phyloP scores from a whole-genome alignment of 208 protist genomes.

The Porcisia deanei region DNA sequence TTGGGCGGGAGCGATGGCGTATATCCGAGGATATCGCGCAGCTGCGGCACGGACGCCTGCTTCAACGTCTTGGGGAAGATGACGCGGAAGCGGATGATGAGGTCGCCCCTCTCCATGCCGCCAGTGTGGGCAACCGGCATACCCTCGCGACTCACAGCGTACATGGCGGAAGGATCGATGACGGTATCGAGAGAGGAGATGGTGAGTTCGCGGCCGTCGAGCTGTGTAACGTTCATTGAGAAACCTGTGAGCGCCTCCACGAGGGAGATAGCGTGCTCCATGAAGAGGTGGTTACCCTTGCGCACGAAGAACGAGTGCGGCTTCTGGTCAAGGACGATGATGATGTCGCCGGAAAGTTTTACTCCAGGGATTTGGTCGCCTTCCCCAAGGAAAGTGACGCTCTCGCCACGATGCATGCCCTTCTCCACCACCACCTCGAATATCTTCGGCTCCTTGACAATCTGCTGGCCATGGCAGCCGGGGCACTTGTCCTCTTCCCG shows the following conservation, averaged over 20 bases:
- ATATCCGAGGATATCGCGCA: conserved; percentile 83
- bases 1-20: conserved; percentile 42
- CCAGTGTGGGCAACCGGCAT: conserved; percentile 93
- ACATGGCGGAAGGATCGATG: conserved; percentile 87
- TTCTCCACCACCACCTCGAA: conserved; percentile 98
- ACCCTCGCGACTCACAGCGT: conserved; percentile 89
- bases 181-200: conserved; percentile 71
- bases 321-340: conserved; percentile 97
- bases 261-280: conserved; percentile 92
- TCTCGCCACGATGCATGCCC: conserved; percentile 96
- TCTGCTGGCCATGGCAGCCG: conserved; percentile 95
- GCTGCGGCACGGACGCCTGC: conserved; percentile 31
- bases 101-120: conserved; percentile 88
- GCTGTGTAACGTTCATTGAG: conserved; percentile 86
- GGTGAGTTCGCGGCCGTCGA: conserved; percentile 89
- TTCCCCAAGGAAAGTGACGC: conserved; percentile 96
- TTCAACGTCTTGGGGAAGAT: conserved; percentile 84
- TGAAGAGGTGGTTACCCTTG: conserved; percentile 95
- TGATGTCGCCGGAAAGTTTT: conserved; percentile 95
- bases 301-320: conserved; percentile 93
- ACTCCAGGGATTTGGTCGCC: conserved; percentile 96
- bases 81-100: conserved; percentile 92
- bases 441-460: conserved; percentile 95
- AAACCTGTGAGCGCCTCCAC: conserved; percentile 96
- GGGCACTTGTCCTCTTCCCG: conserved; percentile 95